Percentiles rank a stretch among this genome's conserved stretches.
These are phyloP conservation scores for Zygotorulaspora florentina DNA, from an alignment of 805 yeast genomes.

Conservation along the genomic window DNA sequence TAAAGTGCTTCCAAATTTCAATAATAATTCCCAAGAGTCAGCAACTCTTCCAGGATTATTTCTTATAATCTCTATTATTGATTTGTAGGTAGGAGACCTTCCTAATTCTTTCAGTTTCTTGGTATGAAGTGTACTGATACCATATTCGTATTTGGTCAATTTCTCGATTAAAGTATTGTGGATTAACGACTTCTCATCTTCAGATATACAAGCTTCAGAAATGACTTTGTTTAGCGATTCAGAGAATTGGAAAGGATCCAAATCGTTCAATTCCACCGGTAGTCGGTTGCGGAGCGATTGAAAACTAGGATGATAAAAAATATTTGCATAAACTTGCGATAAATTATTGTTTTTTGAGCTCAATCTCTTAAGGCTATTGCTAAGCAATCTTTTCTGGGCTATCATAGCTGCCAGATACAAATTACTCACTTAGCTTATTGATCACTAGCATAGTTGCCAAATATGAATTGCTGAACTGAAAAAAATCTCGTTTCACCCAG, in stretches of 20 bases:
- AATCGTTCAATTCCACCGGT: constrained; percentile 1
- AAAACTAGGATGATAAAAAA: constrained; percentile 18
- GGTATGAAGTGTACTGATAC: constrained; percentile 32
- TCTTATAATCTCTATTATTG: constrained; percentile 36
- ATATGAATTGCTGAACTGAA: too few species aligned
- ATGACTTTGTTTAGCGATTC: constrained; percentile 14
- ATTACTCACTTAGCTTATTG: too few species aligned
- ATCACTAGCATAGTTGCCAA: too few species aligned
- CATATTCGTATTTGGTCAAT: constrained; percentile 30
- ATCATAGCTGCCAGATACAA: constrained; percentile 7
- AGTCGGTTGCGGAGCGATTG: constrained; percentile 16
- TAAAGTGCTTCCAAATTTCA: constrained; percentile 22
- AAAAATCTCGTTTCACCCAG: too few species aligned
- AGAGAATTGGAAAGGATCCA: constrained; percentile 27
- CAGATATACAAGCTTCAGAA: constrained; percentile 5
- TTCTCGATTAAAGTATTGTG: constrained; percentile 31
- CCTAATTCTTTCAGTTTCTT: constrained; percentile 25
- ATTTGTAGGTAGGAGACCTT: constrained; percentile 18
- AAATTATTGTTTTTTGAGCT: constrained; percentile 1
- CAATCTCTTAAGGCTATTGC: constrained; percentile 1
- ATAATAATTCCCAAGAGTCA: constrained; percentile 46
- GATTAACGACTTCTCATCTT: constrained; percentile 15
- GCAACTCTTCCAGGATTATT: constrained; percentile 52
- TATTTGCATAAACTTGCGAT: constrained; percentile 4
- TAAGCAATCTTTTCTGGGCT: constrained; percentile 9